Base-by-base conservation (phyloP, 768 basidiomycete species). In the Boletus patriciae region DNA sequence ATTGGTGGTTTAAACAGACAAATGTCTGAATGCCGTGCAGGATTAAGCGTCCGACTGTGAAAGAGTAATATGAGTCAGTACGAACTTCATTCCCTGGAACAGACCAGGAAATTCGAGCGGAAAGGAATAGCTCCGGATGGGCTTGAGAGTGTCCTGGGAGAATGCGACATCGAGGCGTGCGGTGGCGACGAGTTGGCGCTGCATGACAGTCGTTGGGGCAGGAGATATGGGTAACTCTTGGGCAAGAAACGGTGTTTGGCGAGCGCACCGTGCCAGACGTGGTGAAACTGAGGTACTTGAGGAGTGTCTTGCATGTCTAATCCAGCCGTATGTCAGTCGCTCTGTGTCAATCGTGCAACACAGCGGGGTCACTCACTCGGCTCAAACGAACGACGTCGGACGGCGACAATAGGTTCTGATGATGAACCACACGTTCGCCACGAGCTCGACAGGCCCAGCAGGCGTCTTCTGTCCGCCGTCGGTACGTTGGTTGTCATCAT, bases 11-110 rank as follows among this genome's bases (percentile, higher is more conserved):
- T 66, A 34, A 70, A 61, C 36, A 70, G 46, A 38, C 69, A 72
- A 11, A 70, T 51, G 12, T 72, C 72, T 2, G 69, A 70, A 49
- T 70, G 68, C 9, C 66, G 66, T 0, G 57, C 52, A 18, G 70
- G 70, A 31, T 70, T 70, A 25, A 68, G 64, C 19, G 56, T 64
- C 8, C 70, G 63, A 33, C 69, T 70, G 50, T 70, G 69, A 42
- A 72, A 70, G n/a, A 72, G 61, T 23, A 70, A 47, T 15, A 70
- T 66, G 2, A 70, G 64, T 70, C 69, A 70, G 50, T 42, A 68
- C n/a, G 50, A 72, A 70, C 41, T 61, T 68, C 53, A 70, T 42
- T 33, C 69, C 69, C 52, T 72, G 69, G 50, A 70, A 70, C 9
- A 70, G 55, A 4, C 69, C 69, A 8, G 70, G 66, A 33, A 72